Evolutionary conservation across 2,329 filamentous ascomycete genomes (phyloP).

Genomic region (Beauveria australis): DNA sequence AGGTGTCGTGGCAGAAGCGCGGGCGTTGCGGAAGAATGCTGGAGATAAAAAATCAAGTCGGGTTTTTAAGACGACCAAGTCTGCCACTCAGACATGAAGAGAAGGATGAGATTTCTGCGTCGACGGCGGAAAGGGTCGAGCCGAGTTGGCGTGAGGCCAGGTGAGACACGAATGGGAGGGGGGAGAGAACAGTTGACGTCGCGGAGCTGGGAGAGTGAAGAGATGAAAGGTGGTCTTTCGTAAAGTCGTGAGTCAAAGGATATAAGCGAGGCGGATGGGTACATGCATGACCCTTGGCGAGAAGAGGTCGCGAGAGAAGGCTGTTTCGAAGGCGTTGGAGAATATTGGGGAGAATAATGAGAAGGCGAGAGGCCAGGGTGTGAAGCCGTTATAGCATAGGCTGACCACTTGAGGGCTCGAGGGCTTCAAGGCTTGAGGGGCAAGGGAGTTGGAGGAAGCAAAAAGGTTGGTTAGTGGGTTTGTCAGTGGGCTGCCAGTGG

Average conservation of each 20-base stretch:
- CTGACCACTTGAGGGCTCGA: not conserved
- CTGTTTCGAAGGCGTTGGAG: constrained; percentile 6
- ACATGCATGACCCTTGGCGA: not conserved
- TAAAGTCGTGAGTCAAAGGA: not conserved
- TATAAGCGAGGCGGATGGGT: not conserved
- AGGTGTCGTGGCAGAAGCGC: not conserved
- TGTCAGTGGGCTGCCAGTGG: not conserved
- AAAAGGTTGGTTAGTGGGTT: not conserved
- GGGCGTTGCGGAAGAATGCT: not conserved
- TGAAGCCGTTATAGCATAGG: constrained; percentile 4
- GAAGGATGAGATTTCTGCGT: not conserved
- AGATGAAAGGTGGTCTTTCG: not conserved
- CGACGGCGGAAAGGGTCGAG: constrained; percentile 1
- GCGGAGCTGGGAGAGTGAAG: not conserved
- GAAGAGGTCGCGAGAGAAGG: not conserved
- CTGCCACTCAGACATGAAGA: constrained; percentile 3
- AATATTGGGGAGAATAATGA: not conserved
- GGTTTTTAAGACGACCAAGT: not conserved
- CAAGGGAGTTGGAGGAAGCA: not conserved
- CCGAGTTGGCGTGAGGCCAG: constrained; percentile 2
- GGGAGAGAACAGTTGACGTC: not conserved
- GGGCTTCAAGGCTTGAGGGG: too few relatives aligned
- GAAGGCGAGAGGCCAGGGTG: not conserved
- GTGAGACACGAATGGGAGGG: constrained; percentile 5
- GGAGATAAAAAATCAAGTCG: not conserved